Conservation (phyloP, 2,329 filamentous ascomycete species). For the Talaromyces sp. region DNA sequence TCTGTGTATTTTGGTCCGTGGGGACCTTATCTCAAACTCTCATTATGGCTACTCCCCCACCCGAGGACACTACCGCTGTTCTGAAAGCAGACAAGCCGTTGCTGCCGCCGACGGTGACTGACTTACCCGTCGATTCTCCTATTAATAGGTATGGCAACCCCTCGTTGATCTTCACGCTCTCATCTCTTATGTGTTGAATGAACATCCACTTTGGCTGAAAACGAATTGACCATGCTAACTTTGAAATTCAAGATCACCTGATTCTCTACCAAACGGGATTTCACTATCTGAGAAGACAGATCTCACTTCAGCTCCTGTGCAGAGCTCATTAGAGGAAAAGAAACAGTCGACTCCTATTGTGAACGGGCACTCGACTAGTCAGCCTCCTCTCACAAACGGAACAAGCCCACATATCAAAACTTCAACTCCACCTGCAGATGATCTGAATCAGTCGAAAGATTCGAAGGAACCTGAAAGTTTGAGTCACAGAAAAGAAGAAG, state of each 20-base stretch:
- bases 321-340: conserved; percentile 11
- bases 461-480: not conserved
- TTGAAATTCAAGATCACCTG: conserved; percentile 22
- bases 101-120: conserved; percentile 36
- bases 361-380: conserved; percentile 30
- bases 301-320: conserved; percentile 13
- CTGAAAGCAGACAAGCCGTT: conserved; percentile 43
- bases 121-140: conserved; percentile 28
- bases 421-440: conserved; percentile 32
- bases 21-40: conserved; percentile 22
- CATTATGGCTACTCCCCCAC: conserved; percentile 44
- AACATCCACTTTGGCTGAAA: not conserved
- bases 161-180: not conserved
- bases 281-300: conserved; percentile 20
- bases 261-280: conserved; percentile 26
- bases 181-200: not conserved
- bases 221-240: not conserved
- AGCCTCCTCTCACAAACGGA: conserved; percentile 30
- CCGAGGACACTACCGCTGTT: conserved; percentile 34
- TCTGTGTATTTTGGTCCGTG: conserved; percentile 26
- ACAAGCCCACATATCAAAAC: conserved; percentile 16
- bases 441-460: conserved; percentile 21
- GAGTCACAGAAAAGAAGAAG: not conserved
- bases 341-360: conserved; percentile 19
- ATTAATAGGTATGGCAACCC: conserved; percentile 29